Evolutionary conservation across 2,329 filamentous ascomycete genomes (phyloP), one percentile per base, ranked within the genome.

Genomic region (Dothiorella sarmentorum): DNA sequence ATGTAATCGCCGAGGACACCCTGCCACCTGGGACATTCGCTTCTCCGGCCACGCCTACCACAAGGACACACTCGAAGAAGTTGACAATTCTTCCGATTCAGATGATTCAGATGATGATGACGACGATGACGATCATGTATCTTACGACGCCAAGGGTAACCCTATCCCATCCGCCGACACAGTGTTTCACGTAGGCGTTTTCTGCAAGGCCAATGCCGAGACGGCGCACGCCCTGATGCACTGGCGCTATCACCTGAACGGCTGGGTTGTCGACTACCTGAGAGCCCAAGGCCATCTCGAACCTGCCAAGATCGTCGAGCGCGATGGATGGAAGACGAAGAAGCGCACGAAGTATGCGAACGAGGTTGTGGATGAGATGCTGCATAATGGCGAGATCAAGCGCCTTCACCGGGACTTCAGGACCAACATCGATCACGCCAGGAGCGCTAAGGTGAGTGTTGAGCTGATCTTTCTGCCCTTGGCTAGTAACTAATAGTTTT

Each of bases 171-270:
- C 76, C 1, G 73, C 75, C 42, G 69, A 73, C 17, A 76, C 64
- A 2, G 74, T 75, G 24, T 86, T 81, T 71, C 79, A 78, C 60
- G 70, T 84, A 2, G 84, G 84, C 62, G 55, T 56, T 18, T 79
- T 80, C 61, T 89, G 85, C 75, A 82, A 80, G 66, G 73, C 75
- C 29, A 87, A 87, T 63, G 88, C 89, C 0, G 78, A 85, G 63
- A 86, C 86, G 37, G 86, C 88, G 0, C 89, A 93, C 67, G 81
- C 80, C 1, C 78, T 93, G 3, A 80, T 85, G 4, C 90, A 94
- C 72, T 92, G 90, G 90, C 86, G 87, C 59, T 83, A 82, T 61
- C 82, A 85, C 44, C 82, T 93, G n/a, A 86, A 89, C 67, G 80
- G 86, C 63, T 89, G 83, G 81, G 85, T 92, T 0, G 78, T 87